Evolutionary conservation across 177 flowering plant species (phyloP).

Genomic region (Vitis hybrid): DNA sequence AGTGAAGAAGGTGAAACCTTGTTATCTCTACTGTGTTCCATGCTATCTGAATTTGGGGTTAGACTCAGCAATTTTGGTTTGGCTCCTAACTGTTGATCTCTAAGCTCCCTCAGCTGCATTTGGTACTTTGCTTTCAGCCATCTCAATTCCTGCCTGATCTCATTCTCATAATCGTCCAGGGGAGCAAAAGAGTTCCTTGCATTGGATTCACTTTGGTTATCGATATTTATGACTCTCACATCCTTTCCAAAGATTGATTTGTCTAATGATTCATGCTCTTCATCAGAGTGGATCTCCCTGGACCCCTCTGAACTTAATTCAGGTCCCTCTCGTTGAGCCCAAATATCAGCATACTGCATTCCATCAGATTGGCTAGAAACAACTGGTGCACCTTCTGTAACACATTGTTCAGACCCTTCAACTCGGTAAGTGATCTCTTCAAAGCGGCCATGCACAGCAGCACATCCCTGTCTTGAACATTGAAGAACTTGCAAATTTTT

Average conservation of each 20-base stretch:
- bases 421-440: constrained; percentile 63
- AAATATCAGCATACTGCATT: constrained; percentile 35
- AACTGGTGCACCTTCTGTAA: constrained; percentile 20
- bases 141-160: constrained; percentile 66
- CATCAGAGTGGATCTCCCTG: constrained; percentile 26
- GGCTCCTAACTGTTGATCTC: constrained; percentile 39
- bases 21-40: constrained; percentile 8
- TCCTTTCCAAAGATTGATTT: constrained; percentile 16
- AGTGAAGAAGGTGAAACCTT: constrained; percentile 4
- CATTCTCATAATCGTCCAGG: constrained; percentile 52
- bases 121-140: constrained; percentile 86
- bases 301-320: constrained; percentile 23
- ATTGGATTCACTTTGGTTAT: constrained; percentile 15
- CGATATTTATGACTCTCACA: constrained; percentile 23
- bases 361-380: constrained; percentile 29
- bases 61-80: constrained; percentile 18
- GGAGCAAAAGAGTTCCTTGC: constrained; percentile 21
- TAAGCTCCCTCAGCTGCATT: constrained; percentile 61
- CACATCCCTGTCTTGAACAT: constrained; percentile 37
- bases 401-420: constrained; percentile 40
- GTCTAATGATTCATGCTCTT: constrained; percentile 20
- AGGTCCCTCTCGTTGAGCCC: constrained; percentile 41
- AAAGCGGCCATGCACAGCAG: constrained; percentile 59
- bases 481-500: constrained; percentile 36
- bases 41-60: constrained; percentile 7